Evolutionary conservation across 2,329 filamentous ascomycete genomes (phyloP), one percentile per base, ranked within the genome.

Genomic region (Tolypocladium capitatum): DNA sequence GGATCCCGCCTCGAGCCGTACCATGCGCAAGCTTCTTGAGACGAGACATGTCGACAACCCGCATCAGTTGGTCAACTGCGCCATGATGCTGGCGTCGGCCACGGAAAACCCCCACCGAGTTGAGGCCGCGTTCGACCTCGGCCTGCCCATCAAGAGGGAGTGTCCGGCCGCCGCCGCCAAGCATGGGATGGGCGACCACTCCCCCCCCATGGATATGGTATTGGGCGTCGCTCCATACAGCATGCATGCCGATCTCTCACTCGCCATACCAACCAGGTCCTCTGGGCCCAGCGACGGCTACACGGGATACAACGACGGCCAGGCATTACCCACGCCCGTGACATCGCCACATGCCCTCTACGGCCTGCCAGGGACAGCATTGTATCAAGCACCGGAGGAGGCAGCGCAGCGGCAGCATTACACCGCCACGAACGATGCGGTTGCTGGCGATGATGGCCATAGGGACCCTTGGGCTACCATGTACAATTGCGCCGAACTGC

Each of bases 21-120:
- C 67, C 5, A 52, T 71, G 32, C 60, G 68, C 14, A 72, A 72
- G 50, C 63, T 65, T 36, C 63, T 73, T 4, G 70, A 73, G 53
- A 70, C 68, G 20, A 62, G 68, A 3, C 70, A 73, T 50, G 58
- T 72, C 16, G 63, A 61, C 21, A 65, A 72, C 46, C 43, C 67
- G 5, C 58, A 63, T 30, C 53, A 63, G 14, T 55, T 71, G 9
- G 59, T 71, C 10, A 63, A 67, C 40, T 68, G 67, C 47, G 64
- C 67, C 31, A 56, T 67, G 30, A 55, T 63, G 5, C 55, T 70
- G n/a, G 67, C 65, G 21, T 61, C 64, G 0, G 30, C 42, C 18
- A 30, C 35, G 3, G 44, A 35, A 13, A 41, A 45, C 31, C 14
- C n/a, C 11, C 16, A 33, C 40, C 13, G 43, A 2, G 14, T 45